Evolutionary conservation across 108 stramenopile species (phyloP).

Genomic region (Nitzschia palea): DNA sequence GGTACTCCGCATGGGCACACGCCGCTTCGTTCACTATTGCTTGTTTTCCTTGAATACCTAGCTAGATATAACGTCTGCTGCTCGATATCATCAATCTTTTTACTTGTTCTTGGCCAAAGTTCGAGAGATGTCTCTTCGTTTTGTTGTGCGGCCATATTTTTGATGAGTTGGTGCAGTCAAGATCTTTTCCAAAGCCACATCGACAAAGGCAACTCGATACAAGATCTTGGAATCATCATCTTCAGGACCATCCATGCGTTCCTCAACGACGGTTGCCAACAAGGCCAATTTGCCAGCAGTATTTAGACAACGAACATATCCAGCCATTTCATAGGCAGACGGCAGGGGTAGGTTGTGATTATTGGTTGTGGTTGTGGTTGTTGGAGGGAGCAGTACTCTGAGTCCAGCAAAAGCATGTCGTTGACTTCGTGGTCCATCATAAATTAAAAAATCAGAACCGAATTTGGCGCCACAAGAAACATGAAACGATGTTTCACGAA

Average conservation of each 20-base stretch:
- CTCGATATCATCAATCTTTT: no score
- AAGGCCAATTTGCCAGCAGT: constrained; percentile 85
- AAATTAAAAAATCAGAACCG: constrained; percentile 82
- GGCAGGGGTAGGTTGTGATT: constrained; percentile 42
- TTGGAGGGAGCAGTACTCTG: constrained; percentile 47
- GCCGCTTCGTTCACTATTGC: no score
- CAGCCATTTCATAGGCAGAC: constrained; percentile 69
- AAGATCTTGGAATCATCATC: not conserved
- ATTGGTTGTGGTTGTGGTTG: constrained; percentile 1
- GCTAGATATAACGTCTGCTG: no score
- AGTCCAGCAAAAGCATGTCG: constrained; percentile 91
- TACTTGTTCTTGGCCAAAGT: constrained; percentile 29
- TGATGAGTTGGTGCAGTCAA: constrained; percentile 54
- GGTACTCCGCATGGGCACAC: no score
- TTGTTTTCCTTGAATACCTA: no score
- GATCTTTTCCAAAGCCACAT: constrained; percentile 77
- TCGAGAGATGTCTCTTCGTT: constrained; percentile 34
- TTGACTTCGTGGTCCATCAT: constrained; percentile 74
- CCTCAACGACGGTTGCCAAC: constrained; percentile 58
- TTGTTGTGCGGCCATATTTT: constrained; percentile 18
- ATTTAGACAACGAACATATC: constrained; percentile 79
- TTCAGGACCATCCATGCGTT: not conserved
- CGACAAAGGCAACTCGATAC: constrained; percentile 64
- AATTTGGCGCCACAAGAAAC: constrained; percentile 85
- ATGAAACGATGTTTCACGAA: constrained; percentile 50